These are phyloP conservation scores for Podila verticillata DNA, from an alignment of 192 early-diverging fungal species.

Conservation along the genomic window DNA sequence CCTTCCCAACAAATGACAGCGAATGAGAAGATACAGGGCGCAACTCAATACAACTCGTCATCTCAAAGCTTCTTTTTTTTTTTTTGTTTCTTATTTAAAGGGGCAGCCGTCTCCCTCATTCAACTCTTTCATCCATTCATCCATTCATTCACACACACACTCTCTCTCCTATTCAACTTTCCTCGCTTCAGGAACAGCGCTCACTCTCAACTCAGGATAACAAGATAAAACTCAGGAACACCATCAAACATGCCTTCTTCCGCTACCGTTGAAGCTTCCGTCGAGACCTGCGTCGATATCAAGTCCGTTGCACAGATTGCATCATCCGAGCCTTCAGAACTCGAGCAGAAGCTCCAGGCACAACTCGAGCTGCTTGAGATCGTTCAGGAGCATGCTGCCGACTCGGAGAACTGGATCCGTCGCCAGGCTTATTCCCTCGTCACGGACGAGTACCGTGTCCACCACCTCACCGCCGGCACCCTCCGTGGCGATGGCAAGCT, in stretches of 20 bases:
- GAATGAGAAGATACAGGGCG: not conserved
- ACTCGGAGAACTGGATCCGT: conserved; percentile 26
- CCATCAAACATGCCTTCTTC: not conserved
- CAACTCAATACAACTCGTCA: too few relatives aligned
- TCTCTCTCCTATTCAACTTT: not conserved
- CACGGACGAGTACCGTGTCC: conserved; percentile 20
- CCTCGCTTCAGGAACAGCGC: not conserved
- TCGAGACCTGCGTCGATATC: not conserved
- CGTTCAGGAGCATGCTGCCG: conserved; percentile 7
- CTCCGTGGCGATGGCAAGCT: conserved; percentile 65
- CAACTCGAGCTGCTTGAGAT: conserved; percentile 27
- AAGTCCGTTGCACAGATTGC: not conserved
- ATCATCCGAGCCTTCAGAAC: not conserved
- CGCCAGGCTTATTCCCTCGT: conserved; percentile 38
- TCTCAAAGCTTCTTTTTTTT: not conserved
- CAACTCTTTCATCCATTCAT: not conserved
- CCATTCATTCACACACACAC: not conserved
- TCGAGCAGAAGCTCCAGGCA: conserved; percentile 9
- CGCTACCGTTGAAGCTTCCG: not conserved
- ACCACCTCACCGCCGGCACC: conserved; percentile 58
- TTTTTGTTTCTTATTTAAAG: not conserved
- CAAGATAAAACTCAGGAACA: not conserved
- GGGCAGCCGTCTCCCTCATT: not conserved
- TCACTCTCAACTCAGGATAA: not conserved
- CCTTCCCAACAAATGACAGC: not conserved